Percentiles rank a stretch among this genome's conserved stretches.
phyloP scores from a whole-genome alignment of 352 stramenopile species.

The Phytophthora fragariaefolia region DNA sequence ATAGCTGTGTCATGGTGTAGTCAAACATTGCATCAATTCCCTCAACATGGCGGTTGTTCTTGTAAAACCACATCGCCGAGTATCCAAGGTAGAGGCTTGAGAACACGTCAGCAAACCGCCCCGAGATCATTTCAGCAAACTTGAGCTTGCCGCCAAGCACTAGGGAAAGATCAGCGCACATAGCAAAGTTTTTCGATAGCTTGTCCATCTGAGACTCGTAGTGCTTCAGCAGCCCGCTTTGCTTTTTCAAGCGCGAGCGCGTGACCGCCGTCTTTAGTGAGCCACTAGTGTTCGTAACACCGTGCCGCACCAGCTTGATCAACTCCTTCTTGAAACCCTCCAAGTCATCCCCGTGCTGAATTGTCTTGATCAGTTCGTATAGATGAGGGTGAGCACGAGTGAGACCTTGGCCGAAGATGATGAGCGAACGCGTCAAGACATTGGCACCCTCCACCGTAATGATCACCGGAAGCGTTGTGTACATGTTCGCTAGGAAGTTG shows the following conservation, averaged over 20 bases:
- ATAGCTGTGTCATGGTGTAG: conserved; percentile 96
- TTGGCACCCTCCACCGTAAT: conserved; percentile 99
- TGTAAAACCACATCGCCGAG: conserved; percentile 97
- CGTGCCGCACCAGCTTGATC: conserved; percentile 95
- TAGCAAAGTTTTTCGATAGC: conserved; percentile 97
- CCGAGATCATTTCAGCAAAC: conserved; percentile 98
- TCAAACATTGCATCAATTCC: conserved; percentile 96
- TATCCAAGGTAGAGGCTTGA: conserved; percentile 98
- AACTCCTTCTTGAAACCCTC: conserved; percentile 95
- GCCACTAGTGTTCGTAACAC: conserved; percentile 90
- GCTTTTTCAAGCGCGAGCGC: conserved; percentile 91
- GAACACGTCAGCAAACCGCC: conserved; percentile 96
- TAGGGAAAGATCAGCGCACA: conserved; percentile 95
- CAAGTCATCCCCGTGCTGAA: conserved; percentile 96
- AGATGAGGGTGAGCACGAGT: conserved; percentile 98
- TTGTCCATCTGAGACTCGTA: conserved; percentile 98
- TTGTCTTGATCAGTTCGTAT: conserved; percentile 97
- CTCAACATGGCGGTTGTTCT: conserved; percentile 93
- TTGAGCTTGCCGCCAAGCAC: conserved; percentile 98
- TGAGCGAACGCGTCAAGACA: conserved; percentile 97
- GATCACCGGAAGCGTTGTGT: conserved; percentile 96
- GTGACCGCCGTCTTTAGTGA: conserved; percentile 92
- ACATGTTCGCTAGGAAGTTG: conserved; percentile 97
- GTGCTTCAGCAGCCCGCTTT: conserved; percentile 89
- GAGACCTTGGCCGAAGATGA: conserved; percentile 98